These are phyloP conservation scores for Clitocybe nebularis DNA, from an alignment of 1,284 basidiomycete species.

Conservation along the genomic window DNA sequence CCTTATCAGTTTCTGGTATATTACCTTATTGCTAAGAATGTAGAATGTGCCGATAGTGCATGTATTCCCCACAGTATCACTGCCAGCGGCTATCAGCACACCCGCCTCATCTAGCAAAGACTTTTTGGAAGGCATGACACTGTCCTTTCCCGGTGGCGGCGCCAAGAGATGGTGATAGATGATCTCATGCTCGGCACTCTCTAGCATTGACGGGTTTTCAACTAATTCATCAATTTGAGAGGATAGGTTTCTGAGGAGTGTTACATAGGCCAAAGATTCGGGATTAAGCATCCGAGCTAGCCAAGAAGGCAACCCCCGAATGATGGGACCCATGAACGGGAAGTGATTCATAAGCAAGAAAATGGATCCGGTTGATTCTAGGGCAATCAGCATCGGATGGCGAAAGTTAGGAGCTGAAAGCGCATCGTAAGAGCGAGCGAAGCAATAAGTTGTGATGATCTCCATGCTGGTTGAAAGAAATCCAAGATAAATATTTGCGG, in stretches of 20 bases:
- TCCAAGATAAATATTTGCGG: conserved; percentile 17
- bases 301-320: conserved; percentile 16
- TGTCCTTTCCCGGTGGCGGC: conserved; percentile 12
- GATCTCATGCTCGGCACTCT: conserved; percentile 18
- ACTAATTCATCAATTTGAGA: conserved; percentile 20
- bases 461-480: conserved; percentile 21
- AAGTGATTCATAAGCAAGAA: conserved; percentile 25
- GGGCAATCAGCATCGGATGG: conserved; percentile 21
- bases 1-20: conserved; percentile 18
- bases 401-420: conserved; percentile 22
- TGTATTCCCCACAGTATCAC: conserved; percentile 32
- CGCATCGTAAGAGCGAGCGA: conserved; percentile 19
- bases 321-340: conserved; percentile 17
- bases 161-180: conserved; percentile 27
- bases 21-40: conserved; percentile 22
- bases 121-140: conserved; percentile 18
- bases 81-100: conserved; percentile 32
- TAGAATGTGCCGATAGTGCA: conserved; percentile 29
- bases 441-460: conserved; percentile 27
- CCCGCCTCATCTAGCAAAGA: conserved; percentile 28
- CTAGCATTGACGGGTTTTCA: conserved; percentile 5
- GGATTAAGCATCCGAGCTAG: conserved; percentile 13
- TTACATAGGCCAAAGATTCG: conserved; percentile 9
- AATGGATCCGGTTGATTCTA: conserved; percentile 17
- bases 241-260: conserved; percentile 9